A percentile compares a stretch with the other conserved stretches of the same genome.
These are phyloP conservation scores for Saccharum officinarum DNA, from an alignment of 176 grass and related monocot genomes.

Conservation along the genomic window DNA sequence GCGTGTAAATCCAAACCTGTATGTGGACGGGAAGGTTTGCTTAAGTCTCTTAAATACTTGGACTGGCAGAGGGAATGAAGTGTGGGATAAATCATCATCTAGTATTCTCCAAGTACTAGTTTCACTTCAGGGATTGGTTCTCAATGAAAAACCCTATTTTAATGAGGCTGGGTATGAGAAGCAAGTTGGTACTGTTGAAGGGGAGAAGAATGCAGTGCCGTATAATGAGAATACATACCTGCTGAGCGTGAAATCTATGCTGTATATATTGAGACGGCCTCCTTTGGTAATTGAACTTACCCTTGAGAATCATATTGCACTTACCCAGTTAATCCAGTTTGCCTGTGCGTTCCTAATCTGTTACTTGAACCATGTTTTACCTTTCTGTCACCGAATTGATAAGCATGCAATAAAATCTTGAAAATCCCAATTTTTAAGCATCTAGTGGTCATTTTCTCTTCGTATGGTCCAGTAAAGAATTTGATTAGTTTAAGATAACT, in stretches of 20 bases:
- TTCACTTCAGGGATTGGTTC: slow-evolving; percentile 94
- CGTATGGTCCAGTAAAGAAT: background rate
- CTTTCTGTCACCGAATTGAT: background rate
- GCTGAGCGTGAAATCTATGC: slow-evolving; percentile 87
- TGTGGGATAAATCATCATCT: slow-evolving; percentile 91
- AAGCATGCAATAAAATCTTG: background rate
- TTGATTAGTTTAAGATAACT: background rate
- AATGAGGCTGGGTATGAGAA: slow-evolving; percentile 98
- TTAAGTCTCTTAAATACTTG: slow-evolving; percentile 94
- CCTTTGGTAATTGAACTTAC: slow-evolving; percentile 66
- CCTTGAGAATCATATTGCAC: slow-evolving; percentile 1
- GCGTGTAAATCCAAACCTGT: slow-evolving; percentile 94
- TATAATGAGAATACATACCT: slow-evolving; percentile 99
- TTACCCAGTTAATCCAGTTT: slow-evolving; percentile 3
- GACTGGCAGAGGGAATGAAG: slow-evolving; percentile 90
- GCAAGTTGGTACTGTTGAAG: slow-evolving; percentile 90
- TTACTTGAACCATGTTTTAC: background rate
- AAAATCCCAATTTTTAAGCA: background rate
- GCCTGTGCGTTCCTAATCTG: background rate
- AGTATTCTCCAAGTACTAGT: slow-evolving; percentile 94
- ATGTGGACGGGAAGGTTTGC: slow-evolving; percentile 94
- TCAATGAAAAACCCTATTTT: slow-evolving; percentile 94
- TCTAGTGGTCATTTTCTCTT: slow-evolving; percentile 5
- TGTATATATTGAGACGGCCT: slow-evolving; percentile 90
- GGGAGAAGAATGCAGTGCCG: slow-evolving; percentile 94